Evolutionary conservation across 2,329 filamentous ascomycete genomes (phyloP).

Genomic region (Sphaerulina musiva): DNA sequence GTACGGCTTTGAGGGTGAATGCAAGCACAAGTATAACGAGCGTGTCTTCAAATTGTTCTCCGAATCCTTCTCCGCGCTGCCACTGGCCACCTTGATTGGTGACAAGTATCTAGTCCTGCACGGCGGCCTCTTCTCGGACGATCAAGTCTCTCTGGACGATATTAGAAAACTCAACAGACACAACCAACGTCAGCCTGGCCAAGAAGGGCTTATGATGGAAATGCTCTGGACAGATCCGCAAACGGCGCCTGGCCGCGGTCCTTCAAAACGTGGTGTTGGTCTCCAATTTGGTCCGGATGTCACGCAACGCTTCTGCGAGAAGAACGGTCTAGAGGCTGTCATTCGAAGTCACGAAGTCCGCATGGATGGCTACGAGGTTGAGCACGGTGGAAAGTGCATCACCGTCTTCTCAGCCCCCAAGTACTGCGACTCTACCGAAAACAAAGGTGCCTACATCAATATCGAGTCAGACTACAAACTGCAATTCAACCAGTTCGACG

Average conservation of each 20-base stretch:
- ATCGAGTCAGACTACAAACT: conserved; percentile 88
- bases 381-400: conserved; percentile 92
- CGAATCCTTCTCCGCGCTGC: conserved; percentile 91
- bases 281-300: conserved; percentile 96
- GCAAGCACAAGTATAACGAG: conserved; percentile 96
- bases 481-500: conserved; percentile 87
- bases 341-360: conserved; percentile 97
- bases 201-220: conserved; percentile 97
- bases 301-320: conserved; percentile 93
- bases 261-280: conserved; percentile 93
- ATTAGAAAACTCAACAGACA: conserved; percentile 89
- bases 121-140: conserved; percentile 91
- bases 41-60: conserved; percentile 95
- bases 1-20: conserved; percentile 97
- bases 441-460: conserved; percentile 98
- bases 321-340: conserved; percentile 86
- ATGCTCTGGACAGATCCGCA: conserved; percentile 99
- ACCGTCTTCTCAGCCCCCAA: conserved; percentile 97
- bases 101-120: conserved; percentile 87
- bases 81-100: conserved; percentile 85
- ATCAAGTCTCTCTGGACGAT: conserved; percentile 84
- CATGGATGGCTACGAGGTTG: conserved; percentile 98
- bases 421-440: conserved; percentile 97
- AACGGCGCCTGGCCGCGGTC: conserved; percentile 73
- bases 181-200: conserved; percentile 84